A percentile compares a stretch with the other conserved stretches of the same genome.
These are phyloP conservation scores for Artemisia tridentata DNA, from an alignment of 129 eudicot species.

Conservation along the genomic window DNA sequence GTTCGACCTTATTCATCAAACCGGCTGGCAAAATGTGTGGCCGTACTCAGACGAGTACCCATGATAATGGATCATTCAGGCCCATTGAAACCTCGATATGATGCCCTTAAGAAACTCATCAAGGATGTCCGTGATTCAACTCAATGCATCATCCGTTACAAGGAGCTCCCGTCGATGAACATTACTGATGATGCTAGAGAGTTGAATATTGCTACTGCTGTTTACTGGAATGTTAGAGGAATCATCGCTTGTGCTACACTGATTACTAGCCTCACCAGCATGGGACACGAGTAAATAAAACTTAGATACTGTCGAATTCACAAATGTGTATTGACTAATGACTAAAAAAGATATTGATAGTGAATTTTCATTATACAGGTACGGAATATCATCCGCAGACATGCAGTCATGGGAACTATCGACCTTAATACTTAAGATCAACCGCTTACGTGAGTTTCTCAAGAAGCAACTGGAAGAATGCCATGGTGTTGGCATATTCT, in stretches of 20 bases:
- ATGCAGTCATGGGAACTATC: slow-evolving; percentile 69
- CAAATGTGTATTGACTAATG: neutral
- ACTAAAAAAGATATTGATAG: neutral
- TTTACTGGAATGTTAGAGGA: slow-evolving; percentile 72
- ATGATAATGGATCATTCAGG: slow-evolving; percentile 48
- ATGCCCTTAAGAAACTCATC: slow-evolving; percentile 57
- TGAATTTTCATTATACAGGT: slow-evolving; percentile 40
- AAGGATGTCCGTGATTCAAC: slow-evolving; percentile 50
- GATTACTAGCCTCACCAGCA: slow-evolving; percentile 60
- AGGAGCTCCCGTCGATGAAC: slow-evolving; percentile 54
- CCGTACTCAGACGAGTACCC: slow-evolving; percentile 69
- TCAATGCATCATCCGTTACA: slow-evolving; percentile 50
- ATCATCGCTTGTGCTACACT: slow-evolving; percentile 64
- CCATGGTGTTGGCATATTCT: slow-evolving; percentile 42
- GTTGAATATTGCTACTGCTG: slow-evolving; percentile 62
- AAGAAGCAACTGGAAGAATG: slow-evolving; percentile 37
- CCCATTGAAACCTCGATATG: slow-evolving; percentile 52
- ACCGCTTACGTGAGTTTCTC: slow-evolving; percentile 55
- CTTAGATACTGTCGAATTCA: slow-evolving; percentile 4
- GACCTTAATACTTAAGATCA: slow-evolving; percentile 62
- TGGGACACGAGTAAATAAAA: slow-evolving; percentile 64
- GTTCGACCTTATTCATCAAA: slow-evolving; percentile 60
- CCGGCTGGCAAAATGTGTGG: slow-evolving; percentile 77
- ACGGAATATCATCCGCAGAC: slow-evolving; percentile 46
- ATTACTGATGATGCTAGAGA: slow-evolving; percentile 51